Base-by-base conservation (phyloP, 129 eudicot genomes). In the Saposhnikovia divaricata region DNA sequence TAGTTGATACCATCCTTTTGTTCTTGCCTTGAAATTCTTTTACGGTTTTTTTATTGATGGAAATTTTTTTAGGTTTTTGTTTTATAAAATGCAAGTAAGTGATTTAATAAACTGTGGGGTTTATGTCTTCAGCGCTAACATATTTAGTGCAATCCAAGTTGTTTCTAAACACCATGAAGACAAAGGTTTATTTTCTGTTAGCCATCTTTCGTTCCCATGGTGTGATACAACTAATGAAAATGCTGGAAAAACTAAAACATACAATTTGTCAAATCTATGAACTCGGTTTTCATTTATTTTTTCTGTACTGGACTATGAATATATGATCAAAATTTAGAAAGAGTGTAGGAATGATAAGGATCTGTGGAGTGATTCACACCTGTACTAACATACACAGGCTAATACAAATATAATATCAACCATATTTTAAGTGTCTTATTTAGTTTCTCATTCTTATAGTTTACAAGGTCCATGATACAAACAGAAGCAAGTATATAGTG, bases 81-180 rank as follows among this genome's bases (percentile, higher is more conserved):
- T 28, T 72, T 47, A 59, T 39, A 34, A 59, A 55, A 70, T 87
- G 84, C 93, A 96, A 98, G 99, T 96, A 59, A 96, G 97, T 83
- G 95, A 96, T 78, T 82, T 87, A 42, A 90, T 92, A 79, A 96
- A 92, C 77, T 95, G 99, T 57, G 99, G 99, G 83, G 92, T 92
- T 39, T 96, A 96, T 61, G 81, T 96, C 71, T 96, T 96, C 85
- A 92, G 98, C 31, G 93, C 96, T 16, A 89, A 90, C 72, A 89
- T 96, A 76, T 92, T 92, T 83, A 82, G 78, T 74, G 89, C 87
- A 76, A 92, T 96, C 77, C 81, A 90, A 53, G 97, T 87, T 78
- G 90, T 96, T 72, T 89, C 77, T 69, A 74, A 84, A 59, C 89
- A 87, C 44, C 80, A 89, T 59, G 89, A 90, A 85, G 98, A 87